Evolutionary conservation across 2,329 filamentous ascomycete genomes (phyloP).

Genomic region (Penicillium janthinellum): DNA sequence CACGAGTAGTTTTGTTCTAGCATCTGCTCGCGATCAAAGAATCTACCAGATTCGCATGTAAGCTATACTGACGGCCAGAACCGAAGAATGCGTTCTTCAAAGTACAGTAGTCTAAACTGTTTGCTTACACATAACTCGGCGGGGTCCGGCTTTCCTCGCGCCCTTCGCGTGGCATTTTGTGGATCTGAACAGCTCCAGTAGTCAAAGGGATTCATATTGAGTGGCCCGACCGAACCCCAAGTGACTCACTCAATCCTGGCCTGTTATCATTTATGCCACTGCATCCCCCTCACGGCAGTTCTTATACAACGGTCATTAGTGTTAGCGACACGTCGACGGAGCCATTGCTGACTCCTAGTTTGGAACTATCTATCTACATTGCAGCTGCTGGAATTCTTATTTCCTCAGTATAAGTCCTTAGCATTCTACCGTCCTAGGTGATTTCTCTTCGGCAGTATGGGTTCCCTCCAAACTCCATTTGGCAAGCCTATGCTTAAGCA

Average conservation of each 20-base stretch:
- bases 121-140: background rate
- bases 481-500: slow-evolving; percentile 61
- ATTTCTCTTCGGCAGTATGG: background rate
- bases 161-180: background rate
- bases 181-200: background rate
- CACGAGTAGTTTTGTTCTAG: no score
- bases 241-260: background rate
- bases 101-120: no score
- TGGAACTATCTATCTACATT: no score
- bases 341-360: background rate
- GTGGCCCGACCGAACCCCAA: background rate
- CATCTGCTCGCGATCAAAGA: no score
- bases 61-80: background rate
- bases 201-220: background rate
- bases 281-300: background rate
- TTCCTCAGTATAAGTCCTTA: background rate
- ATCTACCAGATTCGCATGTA: no score
- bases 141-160: background rate
- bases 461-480: slow-evolving; percentile 41
- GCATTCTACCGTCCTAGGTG: background rate
- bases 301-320: background rate
- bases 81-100: background rate
- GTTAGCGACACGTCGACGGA: background rate
- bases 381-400: no score
- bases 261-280: background rate